Base-by-base conservation (phyloP, 2,329 filamentous ascomycete species). In the Dothiorella sarmentorum region DNA sequence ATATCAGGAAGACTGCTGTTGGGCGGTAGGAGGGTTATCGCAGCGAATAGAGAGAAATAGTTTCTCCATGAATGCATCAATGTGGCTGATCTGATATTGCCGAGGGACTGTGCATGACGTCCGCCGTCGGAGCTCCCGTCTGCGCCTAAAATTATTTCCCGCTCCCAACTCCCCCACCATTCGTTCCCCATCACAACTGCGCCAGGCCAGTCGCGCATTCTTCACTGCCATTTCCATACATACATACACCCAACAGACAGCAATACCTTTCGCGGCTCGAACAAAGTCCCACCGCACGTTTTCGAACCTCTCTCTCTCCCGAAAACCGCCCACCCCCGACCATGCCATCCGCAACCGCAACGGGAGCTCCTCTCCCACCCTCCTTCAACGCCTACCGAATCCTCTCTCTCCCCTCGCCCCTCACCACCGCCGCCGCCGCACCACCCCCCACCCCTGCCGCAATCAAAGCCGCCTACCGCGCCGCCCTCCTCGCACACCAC, bases 401-500 rank as follows among this genome's bases (percentile, higher is more conserved):
- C 47, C 57, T 59, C 15, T 44, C 38, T 10, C 57, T 59, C 7
- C 38, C 56, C 10, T 26, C 37, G 7, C 56, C 56, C 13, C 37
- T 37, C 37, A 38, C 9, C 51, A 42, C 13, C 43, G 18, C n/a
- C 45, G 11, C 31, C 27, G 4, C 29, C 45, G 4, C 53, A 33
- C 51, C 35, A 13, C 61, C 60, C 2, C 52, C 27, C 18, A 24
- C 51, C 13, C 13, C 38, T 20, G 24, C 40, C 31, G 43, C 26
- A 10, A 27, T 64, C 33, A 63, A 61, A 33, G 29, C 31, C 13
- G 83, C 83, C 9, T 86, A 86, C 67, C 80, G 80, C 60, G 76
- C 74, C 47, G 80, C 83, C 6, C 73, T 87, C 22, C 74, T 86
- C 4, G 69, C 70, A 24, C 75, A 85, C 63, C 84, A 87, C 66